Percentiles rank a stretch among this genome's conserved stretches.
These are phyloP conservation scores for Annona cherimola DNA, from an alignment of 164 flowering plant genomes.

Conservation along the genomic window DNA sequence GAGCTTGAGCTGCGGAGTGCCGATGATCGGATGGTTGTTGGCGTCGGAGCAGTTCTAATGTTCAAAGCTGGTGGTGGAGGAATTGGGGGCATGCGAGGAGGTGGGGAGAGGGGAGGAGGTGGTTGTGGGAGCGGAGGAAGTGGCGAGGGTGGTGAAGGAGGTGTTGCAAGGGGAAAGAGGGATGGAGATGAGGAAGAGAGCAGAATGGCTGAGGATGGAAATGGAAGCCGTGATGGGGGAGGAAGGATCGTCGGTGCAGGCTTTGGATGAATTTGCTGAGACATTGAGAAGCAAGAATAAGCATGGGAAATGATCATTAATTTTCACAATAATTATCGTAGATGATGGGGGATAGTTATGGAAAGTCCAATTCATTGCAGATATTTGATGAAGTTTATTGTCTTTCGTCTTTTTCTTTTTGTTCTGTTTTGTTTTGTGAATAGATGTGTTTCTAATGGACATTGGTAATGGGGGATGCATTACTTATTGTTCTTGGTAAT, in stretches of 20 bases:
- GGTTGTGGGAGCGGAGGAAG: neutral
- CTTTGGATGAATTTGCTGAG: slow-evolving; percentile 14
- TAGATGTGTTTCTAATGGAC: no score
- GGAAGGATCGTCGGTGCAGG: slow-evolving; percentile 5
- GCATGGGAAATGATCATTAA: no score
- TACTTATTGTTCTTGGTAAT: no score
- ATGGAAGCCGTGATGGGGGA: neutral
- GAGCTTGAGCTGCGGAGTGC: slow-evolving; percentile 45
- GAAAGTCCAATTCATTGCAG: no score
- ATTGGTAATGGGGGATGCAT: no score
- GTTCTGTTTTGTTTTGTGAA: no score
- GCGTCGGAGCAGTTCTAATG: slow-evolving; percentile 76
- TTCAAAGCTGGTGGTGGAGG: slow-evolving; percentile 30
- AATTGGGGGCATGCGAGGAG: slow-evolving; percentile 14
- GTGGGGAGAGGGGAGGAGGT: slow-evolving; percentile 25
- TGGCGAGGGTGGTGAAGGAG: slow-evolving; percentile 1
- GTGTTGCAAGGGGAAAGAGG: slow-evolving; percentile 15
- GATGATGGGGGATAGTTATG: no score
- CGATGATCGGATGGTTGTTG: slow-evolving; percentile 70
- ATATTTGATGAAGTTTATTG: no score
- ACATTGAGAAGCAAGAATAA: neutral
- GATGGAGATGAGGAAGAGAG: slow-evolving; percentile 8
- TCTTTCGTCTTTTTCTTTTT: no score
- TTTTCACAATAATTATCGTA: no score
- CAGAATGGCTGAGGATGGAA: neutral